phyloP scores from a whole-genome alignment of 306 rosid genomes.

The Lathyrus oleraceus region DNA sequence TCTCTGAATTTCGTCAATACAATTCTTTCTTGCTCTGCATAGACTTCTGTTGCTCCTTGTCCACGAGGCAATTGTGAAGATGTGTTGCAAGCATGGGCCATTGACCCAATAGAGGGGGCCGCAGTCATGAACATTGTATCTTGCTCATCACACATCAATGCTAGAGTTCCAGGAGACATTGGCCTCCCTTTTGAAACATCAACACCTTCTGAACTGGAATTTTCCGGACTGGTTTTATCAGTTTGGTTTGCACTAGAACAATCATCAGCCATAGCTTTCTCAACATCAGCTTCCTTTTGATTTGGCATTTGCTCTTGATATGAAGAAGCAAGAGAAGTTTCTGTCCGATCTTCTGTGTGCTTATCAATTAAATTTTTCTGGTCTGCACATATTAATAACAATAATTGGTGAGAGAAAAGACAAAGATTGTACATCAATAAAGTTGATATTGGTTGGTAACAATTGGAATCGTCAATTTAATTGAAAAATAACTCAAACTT shows the following conservation, averaged over 20 bases:
- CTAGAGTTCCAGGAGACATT: constrained; percentile 98
- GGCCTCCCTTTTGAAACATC: constrained; percentile 77
- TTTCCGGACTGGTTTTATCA: constrained; percentile 64
- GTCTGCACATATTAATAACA: constrained; percentile 50
- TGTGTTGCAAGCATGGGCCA: constrained; percentile 59
- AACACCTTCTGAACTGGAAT: constrained; percentile 74
- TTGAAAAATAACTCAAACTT: constrained; percentile 29
- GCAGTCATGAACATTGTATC: constrained; percentile 89
- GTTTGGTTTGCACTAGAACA: constrained; percentile 77
- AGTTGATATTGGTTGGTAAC: constrained; percentile 20
- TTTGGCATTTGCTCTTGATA: constrained; percentile 70
- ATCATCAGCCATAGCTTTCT: constrained; percentile 70
- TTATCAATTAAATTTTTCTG: constrained; percentile 63
- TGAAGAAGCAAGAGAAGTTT: constrained; percentile 71
- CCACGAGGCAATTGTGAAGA: constrained; percentile 64
- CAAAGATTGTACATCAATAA: constrained; percentile 14
- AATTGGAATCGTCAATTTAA: constrained; percentile 26
- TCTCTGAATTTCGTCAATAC: constrained; percentile 83
- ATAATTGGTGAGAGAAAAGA: constrained; percentile 36
- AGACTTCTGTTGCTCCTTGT: constrained; percentile 79
- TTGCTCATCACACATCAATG: constrained; percentile 97
- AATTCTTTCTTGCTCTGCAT: constrained; percentile 84
- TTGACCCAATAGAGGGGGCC: constrained; percentile 65
- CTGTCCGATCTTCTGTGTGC: constrained; percentile 63
- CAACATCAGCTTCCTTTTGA: constrained; percentile 58